Evolutionary conservation across 176 grass and related monocot genomes (phyloP).

Genomic region (Thalia dealbata): DNA sequence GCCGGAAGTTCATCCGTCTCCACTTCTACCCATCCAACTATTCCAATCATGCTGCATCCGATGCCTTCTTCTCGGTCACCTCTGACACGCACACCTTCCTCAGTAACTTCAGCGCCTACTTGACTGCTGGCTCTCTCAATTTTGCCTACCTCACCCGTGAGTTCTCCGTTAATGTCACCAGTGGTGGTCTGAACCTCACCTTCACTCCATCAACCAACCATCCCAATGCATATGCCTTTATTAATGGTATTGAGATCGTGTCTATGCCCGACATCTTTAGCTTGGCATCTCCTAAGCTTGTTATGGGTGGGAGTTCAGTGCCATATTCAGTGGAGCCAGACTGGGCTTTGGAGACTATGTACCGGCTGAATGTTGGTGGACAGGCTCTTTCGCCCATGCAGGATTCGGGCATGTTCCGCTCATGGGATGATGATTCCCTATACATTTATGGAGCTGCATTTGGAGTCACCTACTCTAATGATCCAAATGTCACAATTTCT

Average conservation of each 20-base stretch:
- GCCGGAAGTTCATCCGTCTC: conserved; percentile 66
- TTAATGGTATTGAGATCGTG: conserved; percentile 51
- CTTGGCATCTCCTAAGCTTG: not conserved
- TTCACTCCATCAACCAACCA: conserved; percentile 28
- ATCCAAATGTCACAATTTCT: conserved; percentile 27
- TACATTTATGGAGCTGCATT: conserved; percentile 20
- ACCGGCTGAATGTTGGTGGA: conserved; percentile 41
- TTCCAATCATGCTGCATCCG: conserved; percentile 31
- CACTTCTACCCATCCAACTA: conserved; percentile 78
- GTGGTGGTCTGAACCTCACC: conserved; percentile 9
- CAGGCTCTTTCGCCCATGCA: not conserved
- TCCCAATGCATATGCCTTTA: conserved; percentile 24
- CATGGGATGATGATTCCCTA: conserved; percentile 16
- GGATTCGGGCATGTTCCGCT: conserved; percentile 26
- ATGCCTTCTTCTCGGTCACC: conserved; percentile 53
- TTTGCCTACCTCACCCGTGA: conserved; percentile 22
- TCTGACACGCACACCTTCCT: conserved; percentile 38
- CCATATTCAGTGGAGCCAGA: conserved; percentile 6
- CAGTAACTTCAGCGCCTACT: conserved; percentile 70
- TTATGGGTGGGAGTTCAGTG: not conserved
- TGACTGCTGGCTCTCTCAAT: conserved; percentile 29
- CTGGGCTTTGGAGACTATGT: conserved; percentile 33
- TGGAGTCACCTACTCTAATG: conserved; percentile 22
- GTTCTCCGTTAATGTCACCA: conserved; percentile 28
- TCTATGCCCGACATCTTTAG: conserved; percentile 17